phyloP scores from a whole-genome alignment of 768 basidiomycete species.

The Daedaleopsis nitida region DNA sequence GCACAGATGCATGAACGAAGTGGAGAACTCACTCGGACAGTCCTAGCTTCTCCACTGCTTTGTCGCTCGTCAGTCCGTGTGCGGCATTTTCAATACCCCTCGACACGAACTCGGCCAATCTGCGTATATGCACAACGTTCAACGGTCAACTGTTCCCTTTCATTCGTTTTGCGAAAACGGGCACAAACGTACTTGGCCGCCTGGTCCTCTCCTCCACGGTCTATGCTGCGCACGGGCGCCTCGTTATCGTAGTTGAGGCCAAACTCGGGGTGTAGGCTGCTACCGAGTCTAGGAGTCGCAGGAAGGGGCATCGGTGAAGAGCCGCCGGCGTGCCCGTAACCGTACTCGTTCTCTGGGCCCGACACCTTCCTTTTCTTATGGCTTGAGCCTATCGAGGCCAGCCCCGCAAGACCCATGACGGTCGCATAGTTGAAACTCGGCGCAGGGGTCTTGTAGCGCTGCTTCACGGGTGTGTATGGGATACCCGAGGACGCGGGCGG shows the following conservation, averaged over 20 bases:
- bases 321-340: not conserved
- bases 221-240: conserved; percentile 50
- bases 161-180: not conserved
- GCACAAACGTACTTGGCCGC: conserved; percentile 42
- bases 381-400: not conserved
- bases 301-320: not conserved
- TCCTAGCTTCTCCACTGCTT: conserved; percentile 54
- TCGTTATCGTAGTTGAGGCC: conserved; percentile 51
- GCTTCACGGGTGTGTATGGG: conserved; percentile 4
- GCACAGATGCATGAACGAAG: not conserved
- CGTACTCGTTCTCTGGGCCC: conserved; percentile 5
- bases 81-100: conserved; percentile 58
- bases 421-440: not conserved
- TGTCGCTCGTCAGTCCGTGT: conserved; percentile 52
- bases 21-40: conserved; percentile 46
- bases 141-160: not conserved
- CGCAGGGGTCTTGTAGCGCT: not conserved
- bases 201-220: conserved; percentile 63
- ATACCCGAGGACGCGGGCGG: conserved; percentile 14
- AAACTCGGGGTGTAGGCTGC: conserved; percentile 33
- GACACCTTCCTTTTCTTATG: not conserved
- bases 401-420: not conserved
- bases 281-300: not conserved
- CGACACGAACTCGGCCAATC: conserved; percentile 65
- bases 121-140: conserved; percentile 23